These are phyloP conservation scores for Cercospora sp. DNA, from an alignment of 2,329 filamentous ascomycete species.

Conservation along the genomic window DNA sequence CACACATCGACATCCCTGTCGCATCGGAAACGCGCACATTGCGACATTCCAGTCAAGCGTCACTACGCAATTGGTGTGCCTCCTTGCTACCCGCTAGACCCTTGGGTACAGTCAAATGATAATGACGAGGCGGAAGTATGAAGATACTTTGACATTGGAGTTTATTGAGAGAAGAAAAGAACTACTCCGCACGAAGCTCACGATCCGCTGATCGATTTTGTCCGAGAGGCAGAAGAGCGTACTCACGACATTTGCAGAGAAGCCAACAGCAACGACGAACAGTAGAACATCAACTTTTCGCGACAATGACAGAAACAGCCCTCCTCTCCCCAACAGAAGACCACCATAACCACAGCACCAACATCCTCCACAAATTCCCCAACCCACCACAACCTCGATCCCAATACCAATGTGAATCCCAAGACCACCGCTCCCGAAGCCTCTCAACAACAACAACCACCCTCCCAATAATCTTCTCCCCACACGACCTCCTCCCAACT, in stretches of 20 bases:
- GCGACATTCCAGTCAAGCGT: neutral
- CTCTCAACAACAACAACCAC: neutral
- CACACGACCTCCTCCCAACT: neutral
- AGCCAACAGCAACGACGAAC: neutral
- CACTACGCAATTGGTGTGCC: neutral
- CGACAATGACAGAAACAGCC: neutral
- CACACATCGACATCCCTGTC: constrained; percentile 1
- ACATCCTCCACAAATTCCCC: neutral
- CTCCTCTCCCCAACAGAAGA: neutral
- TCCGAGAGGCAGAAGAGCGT: neutral
- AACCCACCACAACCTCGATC: neutral
- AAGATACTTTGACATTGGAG: neutral
- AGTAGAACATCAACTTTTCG: neutral
- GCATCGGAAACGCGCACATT: constrained; percentile 2
- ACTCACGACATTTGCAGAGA: neutral
- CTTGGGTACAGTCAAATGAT: neutral
- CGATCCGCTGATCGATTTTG: neutral
- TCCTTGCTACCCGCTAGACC: neutral
- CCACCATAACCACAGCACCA: neutral
- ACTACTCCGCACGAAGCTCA: neutral
- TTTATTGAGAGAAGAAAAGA: neutral
- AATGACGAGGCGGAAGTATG: neutral
- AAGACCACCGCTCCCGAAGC: neutral
- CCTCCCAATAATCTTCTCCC: neutral
- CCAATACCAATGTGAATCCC: neutral